A percentile compares a stretch with the other conserved stretches of the same genome.
These are phyloP conservation scores for Saccharomycopsis javanensis DNA, from an alignment of 805 yeast genomes.

Conservation along the genomic window DNA sequence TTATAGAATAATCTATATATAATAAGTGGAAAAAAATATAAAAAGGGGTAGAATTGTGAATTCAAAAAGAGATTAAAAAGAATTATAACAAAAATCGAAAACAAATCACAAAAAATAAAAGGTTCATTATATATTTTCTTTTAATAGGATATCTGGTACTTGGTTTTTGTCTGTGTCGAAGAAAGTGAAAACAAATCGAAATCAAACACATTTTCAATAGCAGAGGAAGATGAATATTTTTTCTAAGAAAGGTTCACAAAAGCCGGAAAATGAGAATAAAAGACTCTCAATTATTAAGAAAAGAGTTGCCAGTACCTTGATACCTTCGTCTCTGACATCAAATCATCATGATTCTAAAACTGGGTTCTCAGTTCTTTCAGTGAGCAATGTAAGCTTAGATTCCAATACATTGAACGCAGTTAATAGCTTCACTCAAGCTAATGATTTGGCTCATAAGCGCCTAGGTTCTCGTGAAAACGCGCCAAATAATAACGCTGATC, in stretches of 20 bases:
- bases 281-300: neutral
- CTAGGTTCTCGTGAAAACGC: neutral
- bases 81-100: too few relatives aligned
- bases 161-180: too few relatives aligned
- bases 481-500: neutral
- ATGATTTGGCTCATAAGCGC: neutral
- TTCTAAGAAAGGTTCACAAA: neutral
- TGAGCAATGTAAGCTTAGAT: neutral
- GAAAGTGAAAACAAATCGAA: too few relatives aligned
- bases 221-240: neutral
- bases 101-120: too few relatives aligned
- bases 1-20: too few relatives aligned
- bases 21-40: too few relatives aligned
- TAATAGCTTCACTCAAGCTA: neutral
- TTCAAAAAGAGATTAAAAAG: too few relatives aligned
- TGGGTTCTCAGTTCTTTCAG: neutral
- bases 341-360: neutral
- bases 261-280: neutral
- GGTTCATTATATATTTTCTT: too few relatives aligned
- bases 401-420: neutral
- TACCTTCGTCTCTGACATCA: neutral
- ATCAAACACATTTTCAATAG: neutral
- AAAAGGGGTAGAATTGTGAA: too few relatives aligned
- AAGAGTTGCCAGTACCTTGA: neutral
- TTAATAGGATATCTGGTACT: too few relatives aligned